Conservation (phyloP, 2,329 filamentous ascomycete genomes). For the Onygenales sp. region DNA sequence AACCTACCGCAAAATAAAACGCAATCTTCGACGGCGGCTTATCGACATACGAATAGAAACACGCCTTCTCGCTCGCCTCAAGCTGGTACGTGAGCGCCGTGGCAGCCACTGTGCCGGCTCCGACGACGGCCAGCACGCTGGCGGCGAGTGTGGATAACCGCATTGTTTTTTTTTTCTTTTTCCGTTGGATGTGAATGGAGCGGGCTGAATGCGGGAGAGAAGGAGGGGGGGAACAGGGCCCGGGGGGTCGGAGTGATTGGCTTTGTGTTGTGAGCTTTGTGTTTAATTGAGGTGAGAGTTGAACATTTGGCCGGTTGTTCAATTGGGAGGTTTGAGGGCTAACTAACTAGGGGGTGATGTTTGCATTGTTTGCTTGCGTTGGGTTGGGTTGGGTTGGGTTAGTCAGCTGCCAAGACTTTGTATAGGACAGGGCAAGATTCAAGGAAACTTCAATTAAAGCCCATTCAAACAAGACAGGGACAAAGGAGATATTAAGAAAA, state of each 20-base stretch:
- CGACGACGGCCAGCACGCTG: slow-evolving; percentile 55
- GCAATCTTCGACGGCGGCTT: slow-evolving; percentile 79
- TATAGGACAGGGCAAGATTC: not conserved
- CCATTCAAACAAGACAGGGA: too few species aligned
- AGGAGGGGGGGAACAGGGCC: not conserved
- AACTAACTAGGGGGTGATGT: slow-evolving; percentile 3
- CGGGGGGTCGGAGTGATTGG: not conserved
- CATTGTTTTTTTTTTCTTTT: slow-evolving; percentile 40
- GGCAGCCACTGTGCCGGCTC: slow-evolving; percentile 63
- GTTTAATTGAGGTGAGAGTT: not conserved
- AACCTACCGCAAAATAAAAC: slow-evolving; percentile 92
- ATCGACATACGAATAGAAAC: slow-evolving; percentile 79
- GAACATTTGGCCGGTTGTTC: not conserved
- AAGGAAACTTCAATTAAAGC: too few species aligned
- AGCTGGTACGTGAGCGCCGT: slow-evolving; percentile 94
- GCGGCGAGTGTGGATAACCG: slow-evolving; percentile 52
- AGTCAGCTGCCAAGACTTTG: not conserved
- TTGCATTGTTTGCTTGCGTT: slow-evolving; percentile 8
- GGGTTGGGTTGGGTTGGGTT: not conserved
- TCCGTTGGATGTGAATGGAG: not conserved
- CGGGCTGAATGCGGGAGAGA: too few species aligned
- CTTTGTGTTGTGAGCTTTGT: not conserved
- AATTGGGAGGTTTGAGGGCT: slow-evolving; percentile 1
- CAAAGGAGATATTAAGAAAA: too few species aligned
- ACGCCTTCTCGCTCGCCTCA: slow-evolving; percentile 82